phyloP scores from a whole-genome alignment of 805 yeast species.

The Wickerhamiella lipophila region DNA sequence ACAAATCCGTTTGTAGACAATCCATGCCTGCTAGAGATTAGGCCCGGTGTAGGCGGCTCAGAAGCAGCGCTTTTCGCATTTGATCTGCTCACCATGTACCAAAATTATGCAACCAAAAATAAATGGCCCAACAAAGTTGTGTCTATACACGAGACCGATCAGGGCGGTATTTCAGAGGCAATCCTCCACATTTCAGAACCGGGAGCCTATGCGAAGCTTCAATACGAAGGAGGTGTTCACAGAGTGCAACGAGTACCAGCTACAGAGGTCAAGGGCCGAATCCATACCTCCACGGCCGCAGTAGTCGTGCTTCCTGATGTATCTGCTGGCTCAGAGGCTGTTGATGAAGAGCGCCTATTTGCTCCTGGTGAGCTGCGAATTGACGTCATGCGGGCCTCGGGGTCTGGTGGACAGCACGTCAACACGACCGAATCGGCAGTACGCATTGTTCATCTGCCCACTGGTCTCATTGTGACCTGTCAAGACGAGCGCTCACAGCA shows the following conservation, averaged over 20 bases:
- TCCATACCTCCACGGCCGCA: conserved; percentile 93
- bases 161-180: conserved; percentile 61
- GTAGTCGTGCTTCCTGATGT: conserved; percentile 74
- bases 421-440: conserved; percentile 97
- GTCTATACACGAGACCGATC: conserved; percentile 42
- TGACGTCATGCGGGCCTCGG: conserved; percentile 95
- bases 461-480: conserved; percentile 78
- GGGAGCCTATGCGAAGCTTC: conserved; percentile 59
- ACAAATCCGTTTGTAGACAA: conserved; percentile 62
- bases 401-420: conserved; percentile 97
- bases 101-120: conserved; percentile 48
- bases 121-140: conserved; percentile 57
- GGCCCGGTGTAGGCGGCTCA: conserved; percentile 94
- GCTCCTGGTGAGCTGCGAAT: conserved; percentile 79
- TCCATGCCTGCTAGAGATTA: conserved; percentile 66
- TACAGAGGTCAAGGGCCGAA: conserved; percentile 86
- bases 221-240: conserved; percentile 91
- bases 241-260: conserved; percentile 89
- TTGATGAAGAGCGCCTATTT: conserved; percentile 55
- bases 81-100: conserved; percentile 72
- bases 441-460: conserved; percentile 78
- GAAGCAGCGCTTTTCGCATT: conserved; percentile 83
- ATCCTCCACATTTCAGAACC: conserved; percentile 59
- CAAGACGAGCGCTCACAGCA: conserved; percentile 96
- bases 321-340: conserved; percentile 30